A percentile compares a stretch with the other conserved stretches of the same genome.
Evolutionary conservation across 1,139 yeast genomes (phyloP).

Genomic region (Hanseniaspora sp.): DNA sequence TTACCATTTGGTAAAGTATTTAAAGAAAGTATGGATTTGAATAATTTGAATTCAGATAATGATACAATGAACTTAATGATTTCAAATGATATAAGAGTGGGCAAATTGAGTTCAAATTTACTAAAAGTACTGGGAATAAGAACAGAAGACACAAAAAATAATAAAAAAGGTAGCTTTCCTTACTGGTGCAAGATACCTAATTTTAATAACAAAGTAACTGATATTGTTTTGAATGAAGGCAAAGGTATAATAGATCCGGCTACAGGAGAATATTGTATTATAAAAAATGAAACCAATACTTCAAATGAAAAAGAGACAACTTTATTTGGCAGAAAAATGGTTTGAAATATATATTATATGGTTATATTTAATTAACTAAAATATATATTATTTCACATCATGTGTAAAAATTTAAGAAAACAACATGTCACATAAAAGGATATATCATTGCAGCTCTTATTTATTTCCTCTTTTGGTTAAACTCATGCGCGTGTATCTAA

Average conservation of each 20-base stretch:
- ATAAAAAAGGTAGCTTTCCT: neutral
- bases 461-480: no score
- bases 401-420: no score
- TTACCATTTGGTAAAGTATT: neutral
- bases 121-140: neutral
- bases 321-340: neutral
- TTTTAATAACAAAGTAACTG: slow-evolving; percentile 2
- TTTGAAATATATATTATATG: neutral
- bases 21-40: neutral
- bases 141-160: neutral
- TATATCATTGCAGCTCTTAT: no score
- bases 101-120: neutral
- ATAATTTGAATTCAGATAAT: neutral
- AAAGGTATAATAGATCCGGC: slow-evolving; percentile 7
- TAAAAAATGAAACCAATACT: neutral
- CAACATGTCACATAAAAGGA: no score
- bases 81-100: slow-evolving; percentile 1
- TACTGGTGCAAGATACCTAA: slow-evolving; percentile 13
- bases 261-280: neutral
- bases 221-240: slow-evolving; percentile 1
- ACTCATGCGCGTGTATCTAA: no score
- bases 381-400: no score
- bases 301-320: neutral
- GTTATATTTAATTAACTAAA: neutral
- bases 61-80: neutral